Conservation (phyloP, 1,139 yeast species). For the Zygoascus meyerae region DNA sequence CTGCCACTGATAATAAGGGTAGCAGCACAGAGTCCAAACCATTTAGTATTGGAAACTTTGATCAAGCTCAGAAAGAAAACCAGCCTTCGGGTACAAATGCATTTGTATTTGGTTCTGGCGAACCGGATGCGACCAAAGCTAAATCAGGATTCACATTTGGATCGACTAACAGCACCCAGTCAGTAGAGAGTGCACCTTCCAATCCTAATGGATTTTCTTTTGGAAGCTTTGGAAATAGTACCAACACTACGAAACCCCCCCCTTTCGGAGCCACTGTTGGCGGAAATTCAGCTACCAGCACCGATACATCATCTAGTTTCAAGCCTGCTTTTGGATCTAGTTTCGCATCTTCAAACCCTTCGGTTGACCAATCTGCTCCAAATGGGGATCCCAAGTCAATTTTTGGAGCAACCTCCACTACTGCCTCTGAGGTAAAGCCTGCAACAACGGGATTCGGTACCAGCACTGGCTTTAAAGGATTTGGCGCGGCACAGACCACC, state of each 20-base stretch:
- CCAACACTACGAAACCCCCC: not conserved
- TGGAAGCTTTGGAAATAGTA: not conserved
- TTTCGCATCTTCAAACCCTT: conserved; percentile 2
- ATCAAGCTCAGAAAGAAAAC: not conserved
- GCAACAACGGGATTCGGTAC: too few relatives aligned
- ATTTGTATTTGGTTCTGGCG: conserved; percentile 7
- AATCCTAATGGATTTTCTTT: conserved; percentile 2
- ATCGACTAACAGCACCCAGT: not conserved
- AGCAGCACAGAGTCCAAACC: not conserved
- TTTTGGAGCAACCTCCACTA: too few relatives aligned
- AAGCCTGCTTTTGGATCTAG: conserved; percentile 1
- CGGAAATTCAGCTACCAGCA: conserved; percentile 1
- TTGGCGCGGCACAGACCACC: not conserved
- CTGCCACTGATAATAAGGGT: too few relatives aligned
- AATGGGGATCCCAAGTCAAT: too few relatives aligned
- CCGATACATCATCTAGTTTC: conserved; percentile 4
- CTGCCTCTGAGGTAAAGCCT: too few relatives aligned
- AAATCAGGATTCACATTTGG: conserved; percentile 7
- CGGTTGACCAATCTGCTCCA: not conserved
- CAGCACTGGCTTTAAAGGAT: too few relatives aligned
- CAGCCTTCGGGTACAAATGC: not conserved
- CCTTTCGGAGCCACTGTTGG: not conserved
- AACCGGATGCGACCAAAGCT: conserved; percentile 5
- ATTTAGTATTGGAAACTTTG: not conserved
- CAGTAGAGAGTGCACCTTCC: conserved; percentile 2